Base-by-base conservation (phyloP, 805 yeast genomes). In the Starmerella apicola region DNA sequence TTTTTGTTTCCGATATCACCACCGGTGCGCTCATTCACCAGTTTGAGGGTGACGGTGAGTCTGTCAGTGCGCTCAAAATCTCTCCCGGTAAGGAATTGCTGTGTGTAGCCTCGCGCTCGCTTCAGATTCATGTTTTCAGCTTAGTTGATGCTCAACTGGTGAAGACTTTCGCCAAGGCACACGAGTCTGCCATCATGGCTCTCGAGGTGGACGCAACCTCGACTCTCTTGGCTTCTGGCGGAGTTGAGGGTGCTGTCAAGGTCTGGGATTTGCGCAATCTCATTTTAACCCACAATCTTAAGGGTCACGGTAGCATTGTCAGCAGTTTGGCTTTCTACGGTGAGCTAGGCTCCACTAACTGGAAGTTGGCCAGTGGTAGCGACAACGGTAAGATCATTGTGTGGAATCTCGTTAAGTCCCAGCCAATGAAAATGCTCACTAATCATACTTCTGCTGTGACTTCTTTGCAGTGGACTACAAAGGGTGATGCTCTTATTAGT, bases 181-280 rank as follows among this genome's bases (percentile, higher is more conserved):
- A 66, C 41, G 67, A 66, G 2, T 78, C 95, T 1, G 95, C 96
- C 1, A 80, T 82, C 2, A 82, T 81, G 58, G 78, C 84, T 9
- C 70, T 84, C 33, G 67, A 79, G 9, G 73, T 72, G 18, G 98
- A 91, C 59, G 57, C 71, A 3, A 83, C 96, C 0, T 78, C 94
- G 2, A 76, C 94, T 3, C 65, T 91, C 27, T 73, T 86, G 53
- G 94, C 95, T 16, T 77, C 91, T 54, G 99, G 99, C 29, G 85
- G 94, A 34, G 81, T 96, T 1, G 98, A 91, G 59, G 97, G 98
- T 35, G 71, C 76, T 31, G 80, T 86, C 15, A 76, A 82, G 33
- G 93, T 91, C 1, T 85, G 94, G 79, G 99, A 91, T 59, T 70
- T 91, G 27, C 86, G 76, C 48, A 85, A 85, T 26, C 86, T 91